Conservation (phyloP, 805 yeast genomes). For the Kodamaea leandrae region DNA sequence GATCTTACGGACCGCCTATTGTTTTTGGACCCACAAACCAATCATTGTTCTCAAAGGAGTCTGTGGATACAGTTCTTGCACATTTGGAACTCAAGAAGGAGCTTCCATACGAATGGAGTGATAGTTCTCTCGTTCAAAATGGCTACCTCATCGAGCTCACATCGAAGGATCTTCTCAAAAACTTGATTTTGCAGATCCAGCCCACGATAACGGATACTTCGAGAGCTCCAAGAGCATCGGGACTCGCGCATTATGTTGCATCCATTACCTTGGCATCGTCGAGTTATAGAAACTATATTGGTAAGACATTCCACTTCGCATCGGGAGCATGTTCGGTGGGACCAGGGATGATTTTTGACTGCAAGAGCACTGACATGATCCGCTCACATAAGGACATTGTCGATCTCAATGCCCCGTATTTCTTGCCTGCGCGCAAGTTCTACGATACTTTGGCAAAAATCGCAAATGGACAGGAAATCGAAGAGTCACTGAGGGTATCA, state of each 20-base stretch:
- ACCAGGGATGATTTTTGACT: slow-evolving; percentile 32
- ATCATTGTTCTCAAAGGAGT: slow-evolving; percentile 7
- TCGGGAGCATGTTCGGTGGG: slow-evolving; percentile 39
- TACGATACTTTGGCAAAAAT: slow-evolving; percentile 27
- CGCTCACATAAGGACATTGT: slow-evolving; percentile 37
- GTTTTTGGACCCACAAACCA: background rate
- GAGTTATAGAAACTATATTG: slow-evolving; percentile 23
- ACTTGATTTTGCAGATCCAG: slow-evolving; percentile 13
- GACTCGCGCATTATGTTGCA: slow-evolving; percentile 30
- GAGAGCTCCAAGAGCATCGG: slow-evolving; percentile 35
- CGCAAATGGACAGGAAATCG: slow-evolving; percentile 27
- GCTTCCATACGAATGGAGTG: slow-evolving; percentile 10
- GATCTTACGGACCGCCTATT: slow-evolving; percentile 4
- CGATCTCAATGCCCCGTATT: slow-evolving; percentile 28
- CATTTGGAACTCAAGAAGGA: slow-evolving; percentile 4
- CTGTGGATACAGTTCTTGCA: slow-evolving; percentile 3
- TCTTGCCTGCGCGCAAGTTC: slow-evolving; percentile 26
- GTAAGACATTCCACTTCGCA: slow-evolving; percentile 28
- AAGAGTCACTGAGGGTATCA: slow-evolving; percentile 16
- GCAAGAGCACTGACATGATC: slow-evolving; percentile 17
- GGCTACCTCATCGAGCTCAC: slow-evolving; percentile 12
- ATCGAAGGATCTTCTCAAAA: slow-evolving; percentile 10
- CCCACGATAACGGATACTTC: slow-evolving; percentile 26
- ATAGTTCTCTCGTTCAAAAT: slow-evolving; percentile 12
- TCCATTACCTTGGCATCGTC: slow-evolving; percentile 20